Conservation (phyloP, 1,139 yeast species). For the Candida pseudocylindracea region DNA sequence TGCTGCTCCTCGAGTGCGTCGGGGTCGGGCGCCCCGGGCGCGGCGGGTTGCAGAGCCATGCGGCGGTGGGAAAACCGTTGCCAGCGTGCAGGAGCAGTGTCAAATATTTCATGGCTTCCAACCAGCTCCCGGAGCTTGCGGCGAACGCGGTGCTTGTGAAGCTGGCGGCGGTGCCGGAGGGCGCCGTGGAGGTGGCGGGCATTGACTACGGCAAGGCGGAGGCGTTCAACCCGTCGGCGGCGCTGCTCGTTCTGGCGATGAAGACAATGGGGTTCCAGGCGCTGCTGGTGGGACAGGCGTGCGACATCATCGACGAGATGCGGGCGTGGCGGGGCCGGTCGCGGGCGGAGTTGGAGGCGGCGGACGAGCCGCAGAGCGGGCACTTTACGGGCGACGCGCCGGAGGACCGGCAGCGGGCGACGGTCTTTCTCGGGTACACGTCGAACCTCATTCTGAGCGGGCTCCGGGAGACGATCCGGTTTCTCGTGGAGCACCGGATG, state of each 20-base stretch:
- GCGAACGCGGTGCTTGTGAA: constrained; percentile 78
- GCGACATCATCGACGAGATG: constrained; percentile 84
- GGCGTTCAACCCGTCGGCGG: constrained; percentile 52
- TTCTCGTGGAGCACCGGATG: constrained; percentile 78
- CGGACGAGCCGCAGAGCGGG: constrained; percentile 48
- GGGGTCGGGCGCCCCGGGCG: constrained; percentile 8
- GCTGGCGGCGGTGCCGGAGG: constrained; percentile 70
- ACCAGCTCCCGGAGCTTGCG: constrained; percentile 32
- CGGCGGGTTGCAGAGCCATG: too few species aligned
- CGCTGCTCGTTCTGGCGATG: constrained; percentile 65
- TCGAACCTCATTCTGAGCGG: constrained; percentile 95
- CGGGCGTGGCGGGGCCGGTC: constrained; percentile 78
- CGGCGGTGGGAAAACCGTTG: too few species aligned
- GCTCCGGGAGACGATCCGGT: constrained; percentile 72
- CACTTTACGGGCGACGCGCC: constrained; percentile 61
- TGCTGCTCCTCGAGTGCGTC: constrained; percentile 44
- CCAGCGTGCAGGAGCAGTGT: too few species aligned
- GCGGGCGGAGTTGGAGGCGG: constrained; percentile 24
- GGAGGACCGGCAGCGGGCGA: constrained; percentile 34
- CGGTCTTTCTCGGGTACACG: constrained; percentile 89
- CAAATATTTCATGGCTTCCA: too few species aligned
- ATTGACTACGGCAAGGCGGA: constrained; percentile 65
- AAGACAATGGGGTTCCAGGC: constrained; percentile 97
- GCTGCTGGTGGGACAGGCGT: constrained; percentile 61
- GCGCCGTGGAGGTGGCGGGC: constrained; percentile 59